Conservation (phyloP, 345 rosid species). For the Viola odorata region DNA sequence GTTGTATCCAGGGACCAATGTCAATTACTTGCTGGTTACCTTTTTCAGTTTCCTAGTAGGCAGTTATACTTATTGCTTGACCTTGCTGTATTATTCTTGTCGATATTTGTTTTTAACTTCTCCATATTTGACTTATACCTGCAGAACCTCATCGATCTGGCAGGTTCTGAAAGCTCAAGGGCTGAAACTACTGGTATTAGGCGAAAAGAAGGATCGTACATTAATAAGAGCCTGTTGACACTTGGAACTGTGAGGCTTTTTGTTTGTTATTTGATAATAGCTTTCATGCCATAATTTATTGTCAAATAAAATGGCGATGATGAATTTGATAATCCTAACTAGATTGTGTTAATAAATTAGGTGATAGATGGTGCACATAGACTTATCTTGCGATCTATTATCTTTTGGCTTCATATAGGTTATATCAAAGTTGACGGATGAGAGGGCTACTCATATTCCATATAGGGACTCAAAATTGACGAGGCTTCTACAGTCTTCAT, state of each 20-base stretch:
- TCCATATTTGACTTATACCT: slow-evolving; percentile 37
- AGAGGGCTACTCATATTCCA: slow-evolving; percentile 81
- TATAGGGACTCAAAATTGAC: slow-evolving; percentile 98
- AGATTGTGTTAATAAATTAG: not conserved
- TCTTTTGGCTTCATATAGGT: slow-evolving; percentile 39
- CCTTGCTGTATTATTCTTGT: slow-evolving; percentile 19
- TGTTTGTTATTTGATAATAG: slow-evolving; percentile 1
- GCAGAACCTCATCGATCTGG: slow-evolving; percentile 99
- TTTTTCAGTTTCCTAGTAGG: slow-evolving; percentile 10
- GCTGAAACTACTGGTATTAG: slow-evolving; percentile 93
- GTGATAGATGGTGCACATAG: not conserved
- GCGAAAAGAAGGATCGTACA: slow-evolving; percentile 96
- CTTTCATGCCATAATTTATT: not conserved
- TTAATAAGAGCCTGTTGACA: slow-evolving; percentile 93
- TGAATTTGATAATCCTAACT: not conserved
- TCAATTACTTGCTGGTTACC: slow-evolving; percentile 15
- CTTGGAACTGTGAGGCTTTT: slow-evolving; percentile 84
- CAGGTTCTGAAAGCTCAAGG: slow-evolving; percentile 99
- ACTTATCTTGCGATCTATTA: slow-evolving; percentile 13
- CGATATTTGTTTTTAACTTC: slow-evolving; percentile 31
- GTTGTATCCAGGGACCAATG: slow-evolving; percentile 21
- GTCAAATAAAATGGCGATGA: not conserved
- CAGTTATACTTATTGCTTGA: slow-evolving; percentile 1
- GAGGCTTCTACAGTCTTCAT: slow-evolving; percentile 91
- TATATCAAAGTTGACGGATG: slow-evolving; percentile 95